A percentile compares a stretch with the other conserved stretches of the same genome.
phyloP scores from a whole-genome alignment of 1,139 yeast species.

The Blastobotrys ciferrii region DNA sequence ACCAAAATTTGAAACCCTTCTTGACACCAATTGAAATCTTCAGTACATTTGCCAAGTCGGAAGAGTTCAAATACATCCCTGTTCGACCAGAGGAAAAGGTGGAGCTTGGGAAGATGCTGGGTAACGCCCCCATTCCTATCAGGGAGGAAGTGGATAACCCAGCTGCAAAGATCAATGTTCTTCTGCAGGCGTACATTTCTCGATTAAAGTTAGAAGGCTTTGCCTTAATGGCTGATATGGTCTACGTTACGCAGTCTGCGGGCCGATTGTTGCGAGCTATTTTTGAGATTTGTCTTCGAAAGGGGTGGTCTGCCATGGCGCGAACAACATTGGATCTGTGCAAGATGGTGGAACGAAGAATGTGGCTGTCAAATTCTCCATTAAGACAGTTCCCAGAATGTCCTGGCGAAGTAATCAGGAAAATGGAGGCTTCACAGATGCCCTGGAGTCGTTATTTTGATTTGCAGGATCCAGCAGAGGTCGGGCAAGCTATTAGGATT shows the following conservation, averaged over 20 bases:
- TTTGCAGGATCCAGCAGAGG: slow-evolving; percentile 62
- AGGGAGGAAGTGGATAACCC: slow-evolving; percentile 71
- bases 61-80: slow-evolving; percentile 81
- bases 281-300: slow-evolving; percentile 69
- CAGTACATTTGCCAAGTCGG: slow-evolving; percentile 72
- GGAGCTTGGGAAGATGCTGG: slow-evolving; percentile 70
- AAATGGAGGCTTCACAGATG: slow-evolving; percentile 75
- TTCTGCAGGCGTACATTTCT: slow-evolving; percentile 84
- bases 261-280: slow-evolving; percentile 85
- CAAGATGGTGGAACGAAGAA: slow-evolving; percentile 74
- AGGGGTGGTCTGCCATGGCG: slow-evolving; percentile 70
- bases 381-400: slow-evolving; percentile 74
- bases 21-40: slow-evolving; percentile 73
- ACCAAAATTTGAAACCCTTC: slow-evolving; percentile 60
- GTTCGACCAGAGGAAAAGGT: slow-evolving; percentile 81
- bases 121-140: slow-evolving; percentile 82
- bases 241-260: slow-evolving; percentile 89
- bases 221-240: slow-evolving; percentile 91
- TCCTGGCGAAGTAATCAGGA: slow-evolving; percentile 65
- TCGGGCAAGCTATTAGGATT: slow-evolving; percentile 77
- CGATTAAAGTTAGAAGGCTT: slow-evolving; percentile 75
- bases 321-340: slow-evolving; percentile 60
- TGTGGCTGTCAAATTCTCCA: slow-evolving; percentile 87
- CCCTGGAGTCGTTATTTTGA: slow-evolving; percentile 82
- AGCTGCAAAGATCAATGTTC: slow-evolving; percentile 71